Evolutionary conservation across 2,329 filamentous ascomycete genomes (phyloP), one percentile per base, ranked within the genome.

Genomic region (Pseudogymnoascus sp.): DNA sequence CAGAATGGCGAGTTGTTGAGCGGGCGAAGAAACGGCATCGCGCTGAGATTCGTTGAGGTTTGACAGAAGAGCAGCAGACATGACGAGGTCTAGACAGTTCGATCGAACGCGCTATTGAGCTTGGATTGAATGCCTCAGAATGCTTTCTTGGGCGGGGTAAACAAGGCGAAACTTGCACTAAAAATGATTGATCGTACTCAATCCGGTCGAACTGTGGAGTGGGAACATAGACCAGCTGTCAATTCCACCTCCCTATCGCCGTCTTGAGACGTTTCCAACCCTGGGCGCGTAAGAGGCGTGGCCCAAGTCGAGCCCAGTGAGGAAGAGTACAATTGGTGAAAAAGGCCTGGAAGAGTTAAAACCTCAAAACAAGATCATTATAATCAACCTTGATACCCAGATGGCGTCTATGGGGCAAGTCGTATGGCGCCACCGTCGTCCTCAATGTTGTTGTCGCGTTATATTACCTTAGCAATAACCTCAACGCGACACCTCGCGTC

Each of bases 41-140:
- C 76, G 78, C 71, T 90, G 86, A 7, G 84, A 84, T 50, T 74
- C 71, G 73, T 90, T 90, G 62, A 90, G 78, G 35, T 83, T 84
- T 61, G 77, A 72, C 35, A 89, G 76, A 43, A 88, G 60, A 37
- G 39, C 6, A 38, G 47, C 9, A 36, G 38, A 60, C 58, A 60
- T 60, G 47, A 6, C 15, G 47, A 33, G n/a, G 28, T 33, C 30
- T 7, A 33, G 47, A 28, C n/a, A 28, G 12, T 53, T 53, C n/a
- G 25, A 33, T 12, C 18, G 18, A 33, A 18, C 15, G 28, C 47
- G 47, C 30, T 33, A 12, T 2, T 18, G 47, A 33, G 25, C 25
- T 53, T 9, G 47, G 47, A 33, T 53, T 18, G 47, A 33, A 53
- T 30, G 15, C 47, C 47, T 12, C 8, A 9, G 9, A 53, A 18